phyloP scores from a whole-genome alignment of 208 protist genomes.

The Wallacemonas sp. region DNA sequence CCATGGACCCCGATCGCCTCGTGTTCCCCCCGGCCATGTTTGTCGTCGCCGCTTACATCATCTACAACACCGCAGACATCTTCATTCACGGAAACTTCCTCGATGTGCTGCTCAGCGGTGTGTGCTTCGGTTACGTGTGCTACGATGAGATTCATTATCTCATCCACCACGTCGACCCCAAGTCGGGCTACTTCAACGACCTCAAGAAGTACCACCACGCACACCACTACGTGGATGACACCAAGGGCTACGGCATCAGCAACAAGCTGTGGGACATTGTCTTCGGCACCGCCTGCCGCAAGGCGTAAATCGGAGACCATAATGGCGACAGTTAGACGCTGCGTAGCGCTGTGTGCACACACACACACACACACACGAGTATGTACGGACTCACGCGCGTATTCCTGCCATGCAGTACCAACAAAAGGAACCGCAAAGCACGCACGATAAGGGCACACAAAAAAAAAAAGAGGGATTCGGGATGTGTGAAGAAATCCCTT shows the following conservation, averaged over 20 bases:
- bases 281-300: conserved; percentile 35
- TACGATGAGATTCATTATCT: conserved; percentile 50
- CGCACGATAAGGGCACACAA: background rate
- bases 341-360: too few species aligned
- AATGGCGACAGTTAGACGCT: too few species aligned
- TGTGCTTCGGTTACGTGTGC: conserved; percentile 38
- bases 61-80: conserved; percentile 30
- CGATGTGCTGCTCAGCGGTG: conserved; percentile 30
- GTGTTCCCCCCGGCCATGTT: conserved; percentile 50
- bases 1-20: conserved; percentile 54
- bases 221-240: conserved; percentile 51
- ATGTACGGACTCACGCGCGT: too few species aligned
- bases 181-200: conserved; percentile 39
- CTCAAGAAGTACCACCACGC: conserved; percentile 58
- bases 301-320: too few species aligned
- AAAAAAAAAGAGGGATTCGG: background rate
- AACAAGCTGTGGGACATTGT: conserved; percentile 54
- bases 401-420: too few species aligned
- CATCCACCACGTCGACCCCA: conserved; percentile 43
- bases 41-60: conserved; percentile 20
- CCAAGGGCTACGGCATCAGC: conserved; percentile 36
- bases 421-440: conserved; percentile 18
- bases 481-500: too few species aligned
- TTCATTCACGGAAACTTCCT: conserved; percentile 38
- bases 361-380: too few species aligned